Percentiles rank a stretch among this genome's conserved stretches.
Conservation (phyloP, 1,139 yeast genomes). For the Blastobotrys buckinghamii region DNA sequence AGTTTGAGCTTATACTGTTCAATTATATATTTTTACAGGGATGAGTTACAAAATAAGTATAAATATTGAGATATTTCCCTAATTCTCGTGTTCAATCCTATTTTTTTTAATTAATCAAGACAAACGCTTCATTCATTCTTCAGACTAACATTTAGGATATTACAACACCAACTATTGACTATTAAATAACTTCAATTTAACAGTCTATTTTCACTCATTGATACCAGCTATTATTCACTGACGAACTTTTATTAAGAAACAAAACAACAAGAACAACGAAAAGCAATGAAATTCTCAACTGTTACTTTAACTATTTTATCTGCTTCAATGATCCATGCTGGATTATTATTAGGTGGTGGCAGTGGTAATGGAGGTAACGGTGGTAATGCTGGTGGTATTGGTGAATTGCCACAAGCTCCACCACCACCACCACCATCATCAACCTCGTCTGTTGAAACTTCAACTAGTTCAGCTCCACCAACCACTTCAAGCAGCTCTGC, state of each 20-base stretch:
- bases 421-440: neutral
- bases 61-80: too few species aligned
- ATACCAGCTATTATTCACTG: too few species aligned
- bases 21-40: too few species aligned
- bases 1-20: too few species aligned
- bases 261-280: neutral
- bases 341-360: constrained; percentile 1
- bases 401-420: neutral
- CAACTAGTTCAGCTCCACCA: constrained; percentile 1
- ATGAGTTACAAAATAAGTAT: too few species aligned
- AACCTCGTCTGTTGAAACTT: neutral
- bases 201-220: too few species aligned
- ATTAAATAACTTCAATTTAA: too few species aligned
- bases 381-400: constrained; percentile 8
- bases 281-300: neutral
- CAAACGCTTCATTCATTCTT: too few species aligned
- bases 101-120: too few species aligned
- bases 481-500: neutral
- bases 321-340: constrained; percentile 1
- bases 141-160: too few species aligned
- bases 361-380: constrained; percentile 7
- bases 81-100: too few species aligned
- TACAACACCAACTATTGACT: too few species aligned
- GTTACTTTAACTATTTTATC: neutral
- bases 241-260: neutral